Base-by-base conservation (phyloP, 495 filamentous ascomycete genomes). In the Aspergillus funiculosus region DNA sequence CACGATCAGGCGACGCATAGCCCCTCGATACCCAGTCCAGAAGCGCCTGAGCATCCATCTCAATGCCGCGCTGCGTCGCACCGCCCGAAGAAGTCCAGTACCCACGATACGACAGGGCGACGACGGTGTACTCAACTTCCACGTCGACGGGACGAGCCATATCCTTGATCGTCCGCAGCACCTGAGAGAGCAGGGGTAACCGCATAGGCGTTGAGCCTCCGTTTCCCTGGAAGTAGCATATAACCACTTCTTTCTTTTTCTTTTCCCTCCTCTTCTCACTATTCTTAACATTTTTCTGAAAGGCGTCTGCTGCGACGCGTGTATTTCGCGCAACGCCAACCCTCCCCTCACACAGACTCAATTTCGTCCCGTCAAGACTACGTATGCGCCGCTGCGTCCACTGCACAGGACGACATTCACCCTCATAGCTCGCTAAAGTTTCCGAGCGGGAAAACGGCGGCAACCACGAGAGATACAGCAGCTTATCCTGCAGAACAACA, bases 81-180 rank as follows among this genome's bases (percentile, higher is more conserved):
- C 79, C 70, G 11, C 87, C 86, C 2, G 73, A 71, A 1, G 84
- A 89, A 11, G 75, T 87, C 87, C 87, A 91, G 58, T 83, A 91
- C 15, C 84, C 83, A 43, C 84, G 78, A 54, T 87, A 87, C 22
- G 83, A 87, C 15, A 87, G 57, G 17, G 81, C 84, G 3, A 79
- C 72, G 44, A 87, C 67, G 1, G 72, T 79, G 53, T 79, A 79
- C 28, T 61, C 49, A 18, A 59, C 32, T 13, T 56, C 40, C 11
- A 32, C n/a, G 6, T n/a, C 6, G 28, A 19, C 8, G 36, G 30
- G 27, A 11, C 14, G 36, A 18, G 31, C 25, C 5, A 35, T 28
- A 11, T 11, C 31, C 6, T 29, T 41, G 36, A 60, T 48, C 7
- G 50, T 36, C 18, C 54, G 43, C 34, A 69, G 32, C 28, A 70